A percentile compares a stretch with the other conserved stretches of the same genome.
Evolutionary conservation across 2,329 filamentous ascomycete species (phyloP).

Genomic region (Knufia petricola): DNA sequence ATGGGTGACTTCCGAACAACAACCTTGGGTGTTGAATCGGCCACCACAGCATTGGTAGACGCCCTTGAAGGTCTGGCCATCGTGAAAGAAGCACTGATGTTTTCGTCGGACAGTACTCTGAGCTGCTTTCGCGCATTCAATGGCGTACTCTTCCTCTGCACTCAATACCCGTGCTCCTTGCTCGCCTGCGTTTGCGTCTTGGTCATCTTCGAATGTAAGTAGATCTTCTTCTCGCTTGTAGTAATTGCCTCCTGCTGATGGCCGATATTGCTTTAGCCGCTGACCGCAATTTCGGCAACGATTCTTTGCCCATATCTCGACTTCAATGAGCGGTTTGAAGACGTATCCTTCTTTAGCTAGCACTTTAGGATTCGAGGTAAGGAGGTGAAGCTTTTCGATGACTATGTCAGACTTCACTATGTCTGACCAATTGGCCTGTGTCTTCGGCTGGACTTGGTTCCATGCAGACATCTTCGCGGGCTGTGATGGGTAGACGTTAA

Average conservation of each 20-base stretch:
- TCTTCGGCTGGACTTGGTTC: slow-evolving; percentile 1
- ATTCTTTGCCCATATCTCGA: slow-evolving; percentile 16
- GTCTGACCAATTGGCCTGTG: slow-evolving; percentile 10
- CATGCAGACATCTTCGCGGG: neutral
- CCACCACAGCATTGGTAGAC: slow-evolving; percentile 5
- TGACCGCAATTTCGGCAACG: slow-evolving; percentile 12
- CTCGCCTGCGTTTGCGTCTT: neutral
- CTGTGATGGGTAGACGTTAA: neutral
- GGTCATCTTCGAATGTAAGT: neutral
- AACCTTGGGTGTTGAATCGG: slow-evolving; percentile 1
- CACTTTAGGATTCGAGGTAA: slow-evolving; percentile 11
- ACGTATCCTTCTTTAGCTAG: slow-evolving; percentile 16
- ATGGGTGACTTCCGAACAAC: slow-evolving; percentile 1
- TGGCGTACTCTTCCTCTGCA: neutral
- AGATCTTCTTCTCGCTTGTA: neutral
- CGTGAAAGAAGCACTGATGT: slow-evolving; percentile 7
- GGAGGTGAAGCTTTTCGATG: slow-evolving; percentile 12
- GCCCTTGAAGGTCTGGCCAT: slow-evolving; percentile 1
- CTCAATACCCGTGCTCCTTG: neutral
- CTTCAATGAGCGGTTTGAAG: slow-evolving; percentile 11
- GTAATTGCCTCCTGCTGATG: neutral
- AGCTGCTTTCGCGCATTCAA: neutral
- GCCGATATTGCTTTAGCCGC: slow-evolving; percentile 6
- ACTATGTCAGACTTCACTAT: slow-evolving; percentile 10
- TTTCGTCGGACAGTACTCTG: neutral